A percentile compares a stretch with the other conserved stretches of the same genome.
phyloP scores from a whole-genome alignment of 306 rosid genomes.

The Cicer arietinum region DNA sequence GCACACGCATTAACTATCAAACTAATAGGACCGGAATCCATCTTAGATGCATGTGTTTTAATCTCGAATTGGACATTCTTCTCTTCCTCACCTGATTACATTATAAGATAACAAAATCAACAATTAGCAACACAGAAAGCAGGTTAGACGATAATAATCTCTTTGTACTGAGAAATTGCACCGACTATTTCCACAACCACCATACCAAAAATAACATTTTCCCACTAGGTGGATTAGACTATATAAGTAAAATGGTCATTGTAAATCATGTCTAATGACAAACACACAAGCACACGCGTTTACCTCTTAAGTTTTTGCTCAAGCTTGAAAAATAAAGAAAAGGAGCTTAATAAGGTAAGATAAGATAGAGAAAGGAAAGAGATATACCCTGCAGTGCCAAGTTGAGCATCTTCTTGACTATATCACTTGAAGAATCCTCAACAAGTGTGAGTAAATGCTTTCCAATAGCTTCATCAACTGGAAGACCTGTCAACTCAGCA shows the following conservation, averaged over 20 bases:
- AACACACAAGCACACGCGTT: too few species aligned
- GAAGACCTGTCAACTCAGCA: slow-evolving; percentile 88
- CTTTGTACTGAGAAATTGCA: too few species aligned
- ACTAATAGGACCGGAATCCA: slow-evolving; percentile 77
- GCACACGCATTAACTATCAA: slow-evolving; percentile 95
- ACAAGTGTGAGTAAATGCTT: slow-evolving; percentile 76
- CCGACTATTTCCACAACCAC: too few species aligned
- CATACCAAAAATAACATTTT: too few species aligned
- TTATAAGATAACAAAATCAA: slow-evolving; percentile 43
- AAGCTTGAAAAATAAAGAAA: slow-evolving; percentile 10
- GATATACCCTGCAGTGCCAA: slow-evolving; percentile 78
- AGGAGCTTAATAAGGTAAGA: background rate
- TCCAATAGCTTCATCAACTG: slow-evolving; percentile 85
- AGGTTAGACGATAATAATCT: too few species aligned
- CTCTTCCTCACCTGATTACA: slow-evolving; percentile 86
- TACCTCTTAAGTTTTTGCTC: too few species aligned
- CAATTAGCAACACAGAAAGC: background rate
- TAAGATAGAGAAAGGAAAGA: slow-evolving; percentile 10
- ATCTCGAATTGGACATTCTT: slow-evolving; percentile 89
- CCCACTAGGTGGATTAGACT: too few species aligned
- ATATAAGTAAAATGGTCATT: too few species aligned
- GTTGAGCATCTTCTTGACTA: slow-evolving; percentile 70
- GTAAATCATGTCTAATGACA: too few species aligned
- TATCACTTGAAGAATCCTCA: slow-evolving; percentile 74
- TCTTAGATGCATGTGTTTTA: slow-evolving; percentile 69